Percentiles rank a stretch among this genome's conserved stretches.
Evolutionary conservation across 2,329 filamentous ascomycete genomes (phyloP).

Genomic region (Curvularia spicifera): DNA sequence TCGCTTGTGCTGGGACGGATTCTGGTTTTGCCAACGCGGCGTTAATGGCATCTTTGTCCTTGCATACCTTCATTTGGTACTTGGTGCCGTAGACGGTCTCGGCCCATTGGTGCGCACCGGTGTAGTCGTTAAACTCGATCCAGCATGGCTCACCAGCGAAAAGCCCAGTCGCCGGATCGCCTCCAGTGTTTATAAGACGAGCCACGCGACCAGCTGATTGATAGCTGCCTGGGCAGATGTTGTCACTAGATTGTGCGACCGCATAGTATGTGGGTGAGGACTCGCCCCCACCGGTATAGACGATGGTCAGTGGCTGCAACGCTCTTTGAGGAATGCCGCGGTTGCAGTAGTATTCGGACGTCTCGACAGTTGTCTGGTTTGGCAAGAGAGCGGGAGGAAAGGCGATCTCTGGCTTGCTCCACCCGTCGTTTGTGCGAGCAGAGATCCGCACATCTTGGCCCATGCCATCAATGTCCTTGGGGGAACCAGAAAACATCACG

Average conservation of each 20-base stretch:
- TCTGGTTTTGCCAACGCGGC: neutral
- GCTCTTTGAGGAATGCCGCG: neutral
- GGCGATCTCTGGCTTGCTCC: neutral
- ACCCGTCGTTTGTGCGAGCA: neutral
- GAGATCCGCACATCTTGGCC: slow-evolving; percentile 1
- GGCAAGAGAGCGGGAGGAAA: neutral
- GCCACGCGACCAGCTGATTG: neutral
- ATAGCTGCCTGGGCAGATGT: neutral
- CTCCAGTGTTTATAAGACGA: neutral
- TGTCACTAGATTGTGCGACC: neutral
- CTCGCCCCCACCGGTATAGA: neutral
- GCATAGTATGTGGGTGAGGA: neutral
- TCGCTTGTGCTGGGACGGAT: neutral
- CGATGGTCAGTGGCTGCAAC: neutral
- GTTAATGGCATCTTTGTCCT: neutral
- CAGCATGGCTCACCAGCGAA: neutral
- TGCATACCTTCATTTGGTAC: neutral
- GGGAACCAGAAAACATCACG: neutral
- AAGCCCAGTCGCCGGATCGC: neutral
- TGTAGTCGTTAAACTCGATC: neutral
- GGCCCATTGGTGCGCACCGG: neutral
- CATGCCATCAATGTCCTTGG: neutral
- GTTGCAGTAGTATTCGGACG: neutral
- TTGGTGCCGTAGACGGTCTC: neutral
- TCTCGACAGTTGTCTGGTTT: neutral